These are phyloP conservation scores for Tetrahymena malaccensis DNA, from an alignment of 73 alveolate genomes.

Conservation along the genomic window DNA sequence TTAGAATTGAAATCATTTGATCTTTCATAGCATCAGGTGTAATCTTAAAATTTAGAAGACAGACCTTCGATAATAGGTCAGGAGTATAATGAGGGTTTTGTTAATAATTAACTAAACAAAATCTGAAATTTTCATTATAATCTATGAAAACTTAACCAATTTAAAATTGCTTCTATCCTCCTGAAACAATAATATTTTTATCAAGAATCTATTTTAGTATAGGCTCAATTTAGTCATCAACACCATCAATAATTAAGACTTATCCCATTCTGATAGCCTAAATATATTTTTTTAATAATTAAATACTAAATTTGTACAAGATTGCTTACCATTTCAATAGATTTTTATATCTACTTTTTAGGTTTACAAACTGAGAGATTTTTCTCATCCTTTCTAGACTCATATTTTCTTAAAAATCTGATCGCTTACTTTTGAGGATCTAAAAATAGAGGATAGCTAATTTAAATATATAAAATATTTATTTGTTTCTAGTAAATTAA, in stretches of 20 bases:
- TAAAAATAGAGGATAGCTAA: constrained; percentile 87
- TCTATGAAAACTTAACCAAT: not conserved
- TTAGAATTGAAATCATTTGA: constrained; percentile 82
- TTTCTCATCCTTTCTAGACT: constrained; percentile 53
- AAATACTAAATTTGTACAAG: no score
- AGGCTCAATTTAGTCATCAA: not conserved
- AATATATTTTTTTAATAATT: no score
- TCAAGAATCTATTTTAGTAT: not conserved
- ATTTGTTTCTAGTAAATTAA: not conserved
- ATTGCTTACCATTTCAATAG: not conserved
- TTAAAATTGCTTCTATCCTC: not conserved
- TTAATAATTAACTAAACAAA: constrained; percentile 81
- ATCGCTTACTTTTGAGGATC: constrained; percentile 93
- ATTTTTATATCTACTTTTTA: not conserved
- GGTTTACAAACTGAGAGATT: constrained; percentile 11
- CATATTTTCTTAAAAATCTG: constrained; percentile 80
- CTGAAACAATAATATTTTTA: not conserved
- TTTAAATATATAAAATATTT: not conserved
- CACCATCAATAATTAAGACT: not conserved
- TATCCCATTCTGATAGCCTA: not conserved
- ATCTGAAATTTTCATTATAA: constrained; percentile 60
- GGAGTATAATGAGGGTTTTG: constrained; percentile 97
- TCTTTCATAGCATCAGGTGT: constrained; percentile 94
- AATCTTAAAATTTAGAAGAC: constrained; percentile 90
- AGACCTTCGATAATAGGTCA: constrained; percentile 84